phyloP scores from a whole-genome alignment of 768 basidiomycete genomes.

The Macrocybe gigantea region DNA sequence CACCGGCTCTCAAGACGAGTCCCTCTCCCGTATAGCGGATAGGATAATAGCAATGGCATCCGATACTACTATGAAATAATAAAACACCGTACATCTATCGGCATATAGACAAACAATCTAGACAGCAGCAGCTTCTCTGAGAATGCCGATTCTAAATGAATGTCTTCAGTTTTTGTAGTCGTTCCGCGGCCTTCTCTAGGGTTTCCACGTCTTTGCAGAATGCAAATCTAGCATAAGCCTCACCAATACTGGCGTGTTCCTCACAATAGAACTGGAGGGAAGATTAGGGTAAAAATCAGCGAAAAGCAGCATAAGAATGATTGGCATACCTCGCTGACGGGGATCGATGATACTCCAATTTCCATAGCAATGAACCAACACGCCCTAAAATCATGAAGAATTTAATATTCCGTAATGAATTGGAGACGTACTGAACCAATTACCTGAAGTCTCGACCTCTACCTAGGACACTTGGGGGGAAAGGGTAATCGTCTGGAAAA shows the following conservation, averaged over 20 bases:
- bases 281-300: not conserved
- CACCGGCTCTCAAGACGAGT: conserved; percentile 39
- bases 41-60: conserved; percentile 21
- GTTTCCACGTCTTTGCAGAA: conserved; percentile 96
- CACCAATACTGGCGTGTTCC: conserved; percentile 81
- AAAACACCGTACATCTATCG: not conserved
- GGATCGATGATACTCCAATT: conserved; percentile 88
- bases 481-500: conserved; percentile 81
- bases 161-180: conserved; percentile 69
- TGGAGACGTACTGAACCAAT: not conserved
- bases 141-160: conserved; percentile 23
- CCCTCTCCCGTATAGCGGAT: conserved; percentile 70
- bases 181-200: conserved; percentile 72
- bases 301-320: not conserved
- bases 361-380: conserved; percentile 94
- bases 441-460: conserved; percentile 87
- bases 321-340: conserved; percentile 83
- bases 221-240: conserved; percentile 82
- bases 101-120: conserved; percentile 5
- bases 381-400: conserved; percentile 42
- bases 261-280: conserved; percentile 78
- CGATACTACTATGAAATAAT: too few relatives aligned
- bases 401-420: too few relatives aligned
- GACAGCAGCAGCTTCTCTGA: conserved; percentile 1
- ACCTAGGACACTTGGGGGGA: conserved; percentile 69